These are phyloP conservation scores for Vanilla planifolia DNA, from an alignment of 106 monocot species.

Conservation along the genomic window DNA sequence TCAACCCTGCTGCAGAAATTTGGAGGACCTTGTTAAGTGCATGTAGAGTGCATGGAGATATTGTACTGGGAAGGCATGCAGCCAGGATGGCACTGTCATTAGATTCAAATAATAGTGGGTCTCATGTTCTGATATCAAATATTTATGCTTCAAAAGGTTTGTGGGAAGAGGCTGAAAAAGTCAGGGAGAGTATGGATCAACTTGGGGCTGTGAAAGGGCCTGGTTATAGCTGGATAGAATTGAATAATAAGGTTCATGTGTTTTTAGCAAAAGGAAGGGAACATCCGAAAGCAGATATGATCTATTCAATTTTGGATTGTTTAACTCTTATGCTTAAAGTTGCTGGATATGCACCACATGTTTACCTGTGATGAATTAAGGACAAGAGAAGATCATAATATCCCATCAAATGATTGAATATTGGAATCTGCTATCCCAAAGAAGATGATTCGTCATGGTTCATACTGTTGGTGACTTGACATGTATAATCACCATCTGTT, in stretches of 20 bases:
- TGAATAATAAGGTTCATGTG: conserved; percentile 35
- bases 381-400: too few species aligned
- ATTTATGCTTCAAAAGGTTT: conserved; percentile 71
- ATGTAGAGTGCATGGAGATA: conserved; percentile 53
- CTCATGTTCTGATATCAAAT: conserved; percentile 80
- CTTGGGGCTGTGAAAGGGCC: conserved; percentile 39
- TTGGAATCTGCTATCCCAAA: too few species aligned
- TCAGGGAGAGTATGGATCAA: conserved; percentile 44
- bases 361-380: too few species aligned
- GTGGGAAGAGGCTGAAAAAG: conserved; percentile 59
- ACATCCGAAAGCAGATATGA: conserved; percentile 26
- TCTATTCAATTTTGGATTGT: conserved; percentile 35
- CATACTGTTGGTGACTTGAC: too few species aligned
- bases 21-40: conserved; percentile 77
- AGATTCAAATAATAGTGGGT: conserved; percentile 51
- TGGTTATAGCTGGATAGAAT: conserved; percentile 62
- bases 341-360: conserved; percentile 21
- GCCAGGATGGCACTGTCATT: conserved; percentile 46
- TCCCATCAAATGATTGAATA: too few species aligned
- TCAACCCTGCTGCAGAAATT: conserved; percentile 43
- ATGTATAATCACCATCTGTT: too few species aligned
- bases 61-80: conserved; percentile 66
- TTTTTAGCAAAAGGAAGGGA: conserved; percentile 38
- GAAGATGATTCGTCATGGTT: too few species aligned
- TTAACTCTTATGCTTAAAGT: conserved; percentile 26